Conservation (phyloP, 2,329 filamentous ascomycete species). For the Aspergillus sp. region DNA sequence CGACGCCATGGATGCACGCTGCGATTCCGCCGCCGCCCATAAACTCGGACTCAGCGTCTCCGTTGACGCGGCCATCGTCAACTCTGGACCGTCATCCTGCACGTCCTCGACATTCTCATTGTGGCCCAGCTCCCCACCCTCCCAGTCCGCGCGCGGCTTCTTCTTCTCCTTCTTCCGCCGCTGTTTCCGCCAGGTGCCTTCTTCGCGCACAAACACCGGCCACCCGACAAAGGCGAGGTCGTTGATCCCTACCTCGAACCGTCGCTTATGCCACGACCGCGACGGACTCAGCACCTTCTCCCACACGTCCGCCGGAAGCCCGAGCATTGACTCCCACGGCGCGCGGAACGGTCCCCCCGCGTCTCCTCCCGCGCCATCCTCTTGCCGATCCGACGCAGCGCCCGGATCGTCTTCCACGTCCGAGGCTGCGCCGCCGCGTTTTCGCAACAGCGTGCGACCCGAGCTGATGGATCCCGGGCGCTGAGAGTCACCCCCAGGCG, state of each 20-base stretch:
- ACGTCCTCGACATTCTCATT: constrained; percentile 37
- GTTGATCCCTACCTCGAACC: constrained; percentile 80
- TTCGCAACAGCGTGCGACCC: constrained; percentile 28
- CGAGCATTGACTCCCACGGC: constrained; percentile 63
- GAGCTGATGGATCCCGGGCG: constrained; percentile 37
- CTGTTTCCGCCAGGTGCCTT: constrained; percentile 73
- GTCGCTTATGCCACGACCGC: constrained; percentile 73
- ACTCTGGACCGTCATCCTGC: constrained; percentile 33
- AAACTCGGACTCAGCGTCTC: constrained; percentile 23
- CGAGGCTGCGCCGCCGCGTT: constrained; percentile 27
- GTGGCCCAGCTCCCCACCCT: constrained; percentile 35
- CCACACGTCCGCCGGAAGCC: constrained; percentile 72
- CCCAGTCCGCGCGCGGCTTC: constrained; percentile 32
- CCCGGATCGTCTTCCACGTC: constrained; percentile 35
- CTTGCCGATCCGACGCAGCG: constrained; percentile 28
- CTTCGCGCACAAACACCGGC: constrained; percentile 77
- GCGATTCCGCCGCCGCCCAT: constrained; percentile 23
- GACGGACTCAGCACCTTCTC: constrained; percentile 77
- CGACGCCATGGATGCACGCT: constrained; percentile 19
- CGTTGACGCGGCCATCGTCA: constrained; percentile 29
- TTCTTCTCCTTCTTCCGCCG: constrained; percentile 49
- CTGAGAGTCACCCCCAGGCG: constrained; percentile 30
- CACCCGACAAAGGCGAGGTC: constrained; percentile 78
- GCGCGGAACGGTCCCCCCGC: constrained; percentile 24
- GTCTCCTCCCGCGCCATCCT: constrained; percentile 20